Conservation (phyloP, 2,329 filamentous ascomycete genomes). For the Pseudogymnoascus sp. region DNA sequence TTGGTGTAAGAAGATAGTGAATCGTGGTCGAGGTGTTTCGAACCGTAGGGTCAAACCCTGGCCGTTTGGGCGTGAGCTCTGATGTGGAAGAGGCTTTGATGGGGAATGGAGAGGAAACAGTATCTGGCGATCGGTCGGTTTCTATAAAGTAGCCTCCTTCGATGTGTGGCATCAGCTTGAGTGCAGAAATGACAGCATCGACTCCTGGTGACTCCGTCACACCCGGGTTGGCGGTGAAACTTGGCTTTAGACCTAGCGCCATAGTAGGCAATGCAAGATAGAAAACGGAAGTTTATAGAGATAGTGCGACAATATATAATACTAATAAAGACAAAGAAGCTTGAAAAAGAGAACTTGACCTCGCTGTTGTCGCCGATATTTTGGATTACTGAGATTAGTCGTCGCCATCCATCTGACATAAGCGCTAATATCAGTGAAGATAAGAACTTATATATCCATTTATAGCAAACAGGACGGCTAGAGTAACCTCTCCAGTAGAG, state of each 20-base stretch:
- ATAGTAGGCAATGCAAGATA: neutral
- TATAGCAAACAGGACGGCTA: too few relatives aligned
- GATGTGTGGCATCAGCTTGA: constrained; percentile 47
- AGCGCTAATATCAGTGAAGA: neutral
- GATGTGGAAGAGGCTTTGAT: constrained; percentile 31
- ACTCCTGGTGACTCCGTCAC: constrained; percentile 29
- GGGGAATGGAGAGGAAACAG: constrained; percentile 49
- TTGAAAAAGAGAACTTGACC: neutral
- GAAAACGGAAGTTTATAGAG: neutral
- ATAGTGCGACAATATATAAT: neutral
- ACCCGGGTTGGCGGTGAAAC: constrained; percentile 21
- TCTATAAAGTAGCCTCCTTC: constrained; percentile 60
- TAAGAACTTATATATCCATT: too few relatives aligned
- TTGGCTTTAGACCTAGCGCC: constrained; percentile 20
- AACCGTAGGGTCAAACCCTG: constrained; percentile 33
- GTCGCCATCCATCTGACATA: neutral
- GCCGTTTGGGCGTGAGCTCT: constrained; percentile 29
- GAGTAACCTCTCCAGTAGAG: too few relatives aligned
- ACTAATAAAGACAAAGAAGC: neutral
- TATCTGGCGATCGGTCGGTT: constrained; percentile 47
- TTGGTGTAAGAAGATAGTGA: constrained; percentile 55
- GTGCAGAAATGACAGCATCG: constrained; percentile 33
- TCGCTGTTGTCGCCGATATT: neutral
- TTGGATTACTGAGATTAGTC: neutral
- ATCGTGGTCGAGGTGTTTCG: constrained; percentile 54